A percentile compares a stretch with the other conserved stretches of the same genome.
Evolutionary conservation across 2,329 filamentous ascomycete genomes (phyloP).

Genomic region (Amauroascus verrucosus): DNA sequence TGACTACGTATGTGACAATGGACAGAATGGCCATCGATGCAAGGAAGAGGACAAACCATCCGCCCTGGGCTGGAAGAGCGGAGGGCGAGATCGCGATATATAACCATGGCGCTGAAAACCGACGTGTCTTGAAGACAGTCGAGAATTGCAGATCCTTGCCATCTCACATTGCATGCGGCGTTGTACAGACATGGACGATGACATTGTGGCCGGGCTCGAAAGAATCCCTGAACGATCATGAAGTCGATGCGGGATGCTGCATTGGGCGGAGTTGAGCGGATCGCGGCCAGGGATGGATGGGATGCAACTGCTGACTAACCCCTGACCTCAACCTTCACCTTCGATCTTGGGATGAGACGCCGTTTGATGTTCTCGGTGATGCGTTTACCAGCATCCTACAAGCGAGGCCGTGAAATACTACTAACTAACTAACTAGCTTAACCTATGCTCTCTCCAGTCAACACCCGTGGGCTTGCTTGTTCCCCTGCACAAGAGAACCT

Average conservation of each 20-base stretch:
- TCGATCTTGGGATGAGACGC: too few species aligned
- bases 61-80: background rate
- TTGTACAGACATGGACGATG: background rate
- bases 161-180: background rate
- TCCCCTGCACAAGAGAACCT: too few species aligned
- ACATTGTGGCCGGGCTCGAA: background rate
- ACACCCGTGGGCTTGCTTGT: too few species aligned
- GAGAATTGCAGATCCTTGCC: background rate
- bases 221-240: background rate
- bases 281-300: background rate
- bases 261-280: background rate
- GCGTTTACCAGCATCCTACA: too few species aligned
- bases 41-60: background rate
- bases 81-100: background rate
- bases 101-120: background rate
- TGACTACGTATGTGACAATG: too few species aligned
- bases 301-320: too few species aligned
- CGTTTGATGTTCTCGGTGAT: too few species aligned
- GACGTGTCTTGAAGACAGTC: conserved; percentile 1
- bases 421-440: too few species aligned
- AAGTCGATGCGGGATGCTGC: background rate
- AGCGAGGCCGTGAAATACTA: too few species aligned
- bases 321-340: too few species aligned
- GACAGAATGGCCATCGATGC: background rate
- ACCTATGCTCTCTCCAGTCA: too few species aligned